Conservation (phyloP, 1,139 yeast species). For the Sugiyamaella xylanicola region DNA sequence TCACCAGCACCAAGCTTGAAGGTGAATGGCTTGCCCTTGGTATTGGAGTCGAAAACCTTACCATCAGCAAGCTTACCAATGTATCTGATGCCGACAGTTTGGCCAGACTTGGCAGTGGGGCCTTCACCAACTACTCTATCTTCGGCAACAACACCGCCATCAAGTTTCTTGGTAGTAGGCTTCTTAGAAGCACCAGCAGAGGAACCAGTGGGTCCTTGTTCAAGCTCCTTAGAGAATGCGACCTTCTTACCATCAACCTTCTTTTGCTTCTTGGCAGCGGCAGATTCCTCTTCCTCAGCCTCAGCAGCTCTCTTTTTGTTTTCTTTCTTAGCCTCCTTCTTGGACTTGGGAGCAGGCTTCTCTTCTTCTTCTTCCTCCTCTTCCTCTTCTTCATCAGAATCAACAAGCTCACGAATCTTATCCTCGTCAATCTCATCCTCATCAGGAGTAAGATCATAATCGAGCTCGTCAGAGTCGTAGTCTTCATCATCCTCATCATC, state of each 20-base stretch:
- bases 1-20: conserved; percentile 96
- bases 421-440: conserved; percentile 73
- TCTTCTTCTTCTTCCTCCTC: conserved; percentile 52
- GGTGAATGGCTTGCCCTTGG: conserved; percentile 92
- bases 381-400: conserved; percentile 55
- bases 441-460: conserved; percentile 87
- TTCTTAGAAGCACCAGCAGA: conserved; percentile 41
- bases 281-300: conserved; percentile 31
- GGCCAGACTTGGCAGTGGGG: conserved; percentile 81
- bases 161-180: conserved; percentile 70
- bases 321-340: conserved; percentile 49
- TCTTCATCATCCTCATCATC: conserved; percentile 46
- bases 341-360: conserved; percentile 51
- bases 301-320: conserved; percentile 42
- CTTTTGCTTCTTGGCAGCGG: conserved; percentile 40
- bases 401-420: conserved; percentile 37
- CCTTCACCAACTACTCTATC: conserved; percentile 92
- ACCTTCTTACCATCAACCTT: conserved; percentile 64
- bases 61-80: conserved; percentile 97
- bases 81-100: conserved; percentile 94
- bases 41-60: conserved; percentile 94
- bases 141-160: conserved; percentile 92
- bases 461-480: conserved; percentile 64
- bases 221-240: conserved; percentile 85
- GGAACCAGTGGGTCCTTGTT: conserved; percentile 79